Evolutionary conservation across 768 basidiomycete genomes (phyloP).

Genomic region (Amanita phalloides): DNA sequence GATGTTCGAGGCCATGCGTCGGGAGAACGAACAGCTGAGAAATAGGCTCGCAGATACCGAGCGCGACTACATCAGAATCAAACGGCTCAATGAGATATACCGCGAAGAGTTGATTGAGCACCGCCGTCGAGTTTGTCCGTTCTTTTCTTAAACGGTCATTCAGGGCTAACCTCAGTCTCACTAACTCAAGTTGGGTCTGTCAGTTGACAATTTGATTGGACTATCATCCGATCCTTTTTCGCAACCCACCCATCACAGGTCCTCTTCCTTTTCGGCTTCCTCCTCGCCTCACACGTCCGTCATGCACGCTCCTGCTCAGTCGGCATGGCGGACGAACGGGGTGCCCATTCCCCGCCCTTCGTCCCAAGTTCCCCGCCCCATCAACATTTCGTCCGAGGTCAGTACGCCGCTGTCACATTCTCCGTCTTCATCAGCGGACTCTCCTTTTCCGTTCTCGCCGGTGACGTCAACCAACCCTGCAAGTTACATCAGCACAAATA

Average conservation of each 20-base stretch:
- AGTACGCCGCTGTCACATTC: conserved; percentile 60
- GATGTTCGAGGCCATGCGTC: conserved; percentile 64
- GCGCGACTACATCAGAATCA: conserved; percentile 63
- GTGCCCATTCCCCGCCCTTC: conserved; percentile 72
- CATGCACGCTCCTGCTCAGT: conserved; percentile 20
- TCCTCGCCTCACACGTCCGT: conserved; percentile 41
- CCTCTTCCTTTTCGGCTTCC: conserved; percentile 24
- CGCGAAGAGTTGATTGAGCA: conserved; percentile 77
- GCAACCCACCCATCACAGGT: conserved; percentile 58
- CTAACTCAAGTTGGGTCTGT: conserved; percentile 47
- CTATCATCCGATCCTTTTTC: conserved; percentile 57
- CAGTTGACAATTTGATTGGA: conserved; percentile 74
- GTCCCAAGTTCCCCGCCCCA: conserved; percentile 50
- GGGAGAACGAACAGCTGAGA: conserved; percentile 72
- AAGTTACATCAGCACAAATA: conserved; percentile 47
- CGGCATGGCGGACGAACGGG: conserved; percentile 31
- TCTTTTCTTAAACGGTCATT: not conserved
- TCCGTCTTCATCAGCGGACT: conserved; percentile 47
- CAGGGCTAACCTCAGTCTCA: conserved; percentile 5
- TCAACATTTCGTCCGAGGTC: conserved; percentile 33
- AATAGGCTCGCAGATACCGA: conserved; percentile 62
- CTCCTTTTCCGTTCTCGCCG: conserved; percentile 61
- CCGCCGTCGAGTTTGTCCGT: conserved; percentile 43
- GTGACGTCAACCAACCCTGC: conserved; percentile 39
- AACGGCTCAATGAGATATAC: conserved; percentile 73